Conservation (phyloP, 768 basidiomycete species). For the Boletales sp. region DNA sequence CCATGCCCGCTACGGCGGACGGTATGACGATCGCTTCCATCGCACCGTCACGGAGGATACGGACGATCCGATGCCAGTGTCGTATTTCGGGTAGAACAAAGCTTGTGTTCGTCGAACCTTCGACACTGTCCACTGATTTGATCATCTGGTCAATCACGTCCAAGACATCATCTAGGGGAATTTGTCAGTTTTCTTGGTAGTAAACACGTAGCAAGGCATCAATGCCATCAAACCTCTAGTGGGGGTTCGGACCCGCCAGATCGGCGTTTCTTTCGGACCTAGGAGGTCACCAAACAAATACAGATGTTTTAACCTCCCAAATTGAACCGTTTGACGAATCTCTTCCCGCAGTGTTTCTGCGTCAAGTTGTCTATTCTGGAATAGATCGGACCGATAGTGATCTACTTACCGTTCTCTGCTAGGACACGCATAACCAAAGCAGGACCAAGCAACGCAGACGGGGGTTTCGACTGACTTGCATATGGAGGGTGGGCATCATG, state of each 20-base stretch:
- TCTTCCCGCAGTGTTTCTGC: conserved; percentile 18
- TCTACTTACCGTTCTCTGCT: conserved; percentile 9
- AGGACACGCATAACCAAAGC: conserved; percentile 13
- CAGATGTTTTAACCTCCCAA: conserved; percentile 15
- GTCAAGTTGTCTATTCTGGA: background rate
- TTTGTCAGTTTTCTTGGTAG: background rate
- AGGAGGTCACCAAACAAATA: conserved; percentile 1
- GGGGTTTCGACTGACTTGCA: background rate
- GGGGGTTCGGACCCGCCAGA: background rate
- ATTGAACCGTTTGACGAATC: conserved; percentile 12
- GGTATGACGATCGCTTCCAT: conserved; percentile 5
- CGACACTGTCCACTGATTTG: conserved; percentile 8
- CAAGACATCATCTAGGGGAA: conserved; percentile 6
- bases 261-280: background rate
- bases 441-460: conserved; percentile 12
- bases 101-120: conserved; percentile 5
- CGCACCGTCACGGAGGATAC: background rate
- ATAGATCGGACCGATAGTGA: background rate
- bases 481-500: background rate
- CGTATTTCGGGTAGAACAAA: conserved; percentile 6
- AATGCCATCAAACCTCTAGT: background rate
- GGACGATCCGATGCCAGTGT: conserved; percentile 8
- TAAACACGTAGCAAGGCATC: background rate
- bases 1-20: background rate
- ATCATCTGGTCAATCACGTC: conserved; percentile 7